Evolutionary conservation across 2,329 filamentous ascomycete genomes (phyloP), one percentile per base, ranked within the genome.

Genomic region (Fusarium sororula): DNA sequence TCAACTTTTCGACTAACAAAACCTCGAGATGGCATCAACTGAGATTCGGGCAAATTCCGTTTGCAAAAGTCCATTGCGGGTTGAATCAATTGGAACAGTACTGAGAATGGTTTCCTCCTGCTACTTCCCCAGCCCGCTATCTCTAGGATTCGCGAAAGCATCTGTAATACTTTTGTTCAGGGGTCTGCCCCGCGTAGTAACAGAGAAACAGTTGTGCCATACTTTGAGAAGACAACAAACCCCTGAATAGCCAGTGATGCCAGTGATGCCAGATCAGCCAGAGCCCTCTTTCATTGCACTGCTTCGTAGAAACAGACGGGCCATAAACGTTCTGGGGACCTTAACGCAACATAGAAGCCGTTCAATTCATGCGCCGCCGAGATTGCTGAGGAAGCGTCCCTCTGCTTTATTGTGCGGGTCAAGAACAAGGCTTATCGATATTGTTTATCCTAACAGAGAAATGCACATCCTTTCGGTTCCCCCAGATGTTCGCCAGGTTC

Each of bases 21-120:
- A 39, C 20, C 24, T 45, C 37, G 47, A 42, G 57, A 68, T 57
- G 47, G 55, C n/a, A 57, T 42, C 51, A 55, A 44, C 50, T 41
- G 22, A 56, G 22, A 58, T 68, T 75, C 75, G 73, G 72, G 42
- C 59, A 70, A 64, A 68, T 68, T 75, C 75, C 74, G 73, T 67
- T 60, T 58, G 35, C 15, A 41, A n/a, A 39, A 42, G 20, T 28
- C 35, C 51, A 30, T 54, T 41, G 38, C 17, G 15, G 15, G 15
- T 28, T 55, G 37, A 41, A 55, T 55, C 22, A 41, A 42, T 30
- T n/a, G n/a, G 38, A 55, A 15, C 35, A 42, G 24, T 55, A n/a
- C 51, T 41, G 18, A 13, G 14, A 35, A 56, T 51, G 20, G 26
- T 20, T 24, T 39, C 14, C 41, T 47, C 32, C 45, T 35, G 26